Base-by-base conservation (phyloP, 768 basidiomycete genomes). In the Termitomyces heimii region DNA sequence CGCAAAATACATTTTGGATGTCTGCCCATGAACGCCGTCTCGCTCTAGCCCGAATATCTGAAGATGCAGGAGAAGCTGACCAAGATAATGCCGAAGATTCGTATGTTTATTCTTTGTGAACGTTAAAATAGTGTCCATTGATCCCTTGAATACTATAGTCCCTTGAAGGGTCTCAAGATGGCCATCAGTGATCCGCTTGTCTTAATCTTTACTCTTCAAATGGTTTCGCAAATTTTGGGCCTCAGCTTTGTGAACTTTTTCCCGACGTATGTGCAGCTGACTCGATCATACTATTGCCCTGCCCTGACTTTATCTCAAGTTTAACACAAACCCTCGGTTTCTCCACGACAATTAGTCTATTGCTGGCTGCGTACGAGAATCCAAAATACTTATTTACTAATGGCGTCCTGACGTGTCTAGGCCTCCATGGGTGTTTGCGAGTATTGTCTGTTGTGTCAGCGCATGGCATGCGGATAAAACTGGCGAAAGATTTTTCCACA, bases 41-140 rank as follows among this genome's bases (percentile, higher is more conserved):
- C n/a, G 85, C 85, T 3, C 84, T 85, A 66, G 79, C 78, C 16
- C 82, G 85, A 14, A 78, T 87, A 16, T 81, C 85, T 0, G 86
- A 87, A 62, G 85, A 87, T 63, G 82, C 80, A 9, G 84, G 84
- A 1, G 84, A 86, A 70, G 84, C 84, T 0, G 85, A 87, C 61
- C 69, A 77, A 62, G 85, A 88, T 60, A 78, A 77, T n/a, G 65
- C 66, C 0, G 69, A 76, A 31, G 84, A 82, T 54, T 82, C 85
- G 85, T 86, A 64, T 39, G 82, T 72, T 26, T 24, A 44, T 14
- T 22, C 42, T 43, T 39, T 31, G n/a, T 26, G 7, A 31, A 32
- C 20, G n/a, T 29, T 5, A 22, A 12, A 31, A 31, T 43, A 7
- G 22, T 37, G 2, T 20, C 32, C 28, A 34, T 45, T 42, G 9